Conservation (phyloP, 441 rosid genomes). For the Erodium texanum region DNA sequence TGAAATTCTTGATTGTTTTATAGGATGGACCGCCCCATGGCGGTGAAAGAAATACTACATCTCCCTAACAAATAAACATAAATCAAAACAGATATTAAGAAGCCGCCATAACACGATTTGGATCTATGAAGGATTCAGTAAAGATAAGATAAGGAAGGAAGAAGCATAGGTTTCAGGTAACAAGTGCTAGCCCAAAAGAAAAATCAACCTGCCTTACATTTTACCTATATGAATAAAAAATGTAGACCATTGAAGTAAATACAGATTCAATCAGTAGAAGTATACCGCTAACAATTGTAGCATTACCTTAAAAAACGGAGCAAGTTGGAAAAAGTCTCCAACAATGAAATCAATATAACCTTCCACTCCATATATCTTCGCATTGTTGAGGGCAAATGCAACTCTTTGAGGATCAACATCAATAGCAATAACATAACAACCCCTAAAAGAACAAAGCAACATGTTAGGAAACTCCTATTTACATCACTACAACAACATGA, state of each 20-base stretch:
- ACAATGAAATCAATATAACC: conserved; percentile 30
- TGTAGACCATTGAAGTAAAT: background rate
- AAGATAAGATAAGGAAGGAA: too few species aligned
- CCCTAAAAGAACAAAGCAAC: conserved; percentile 16
- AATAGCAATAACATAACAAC: conserved; percentile 36
- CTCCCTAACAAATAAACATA: conserved; percentile 20
- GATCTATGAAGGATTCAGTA: too few species aligned
- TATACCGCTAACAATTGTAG: background rate
- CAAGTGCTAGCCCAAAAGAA: too few species aligned
- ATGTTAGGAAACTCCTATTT: background rate
- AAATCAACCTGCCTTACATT: too few species aligned
- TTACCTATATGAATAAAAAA: too few species aligned
- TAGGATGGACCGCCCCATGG: conserved; percentile 51
- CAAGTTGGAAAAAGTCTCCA: conserved; percentile 39
- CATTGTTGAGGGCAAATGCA: conserved; percentile 30
- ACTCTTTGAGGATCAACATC: conserved; percentile 42
- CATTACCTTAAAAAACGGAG: conserved; percentile 37
- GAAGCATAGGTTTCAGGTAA: too few species aligned
- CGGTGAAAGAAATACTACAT: conserved; percentile 34
- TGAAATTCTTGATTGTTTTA: conserved; percentile 24
- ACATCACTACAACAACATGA: background rate
- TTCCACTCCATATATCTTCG: conserved; percentile 39
- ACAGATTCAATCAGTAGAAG: background rate
- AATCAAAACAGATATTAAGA: background rate
- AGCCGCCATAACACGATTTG: too few species aligned